Conservation (phyloP, 225 moss, liverwort and hornwort genomes). For the Asterella californica region DNA sequence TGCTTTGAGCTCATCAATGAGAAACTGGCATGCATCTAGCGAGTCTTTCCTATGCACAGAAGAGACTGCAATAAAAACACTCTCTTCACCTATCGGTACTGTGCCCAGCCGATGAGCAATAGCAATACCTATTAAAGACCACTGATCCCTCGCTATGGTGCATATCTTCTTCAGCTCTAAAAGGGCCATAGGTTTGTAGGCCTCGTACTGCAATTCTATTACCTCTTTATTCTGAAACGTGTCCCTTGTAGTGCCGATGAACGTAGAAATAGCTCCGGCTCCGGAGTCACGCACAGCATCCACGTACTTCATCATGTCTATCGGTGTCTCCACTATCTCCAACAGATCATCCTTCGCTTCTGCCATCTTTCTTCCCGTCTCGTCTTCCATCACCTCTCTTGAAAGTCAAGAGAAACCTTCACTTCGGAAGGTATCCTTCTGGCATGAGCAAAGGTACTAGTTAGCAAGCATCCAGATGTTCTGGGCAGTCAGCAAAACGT, state of each 20-base stretch:
- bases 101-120: slow-evolving; percentile 76
- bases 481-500: no score
- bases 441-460: no score
- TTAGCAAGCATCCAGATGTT: no score
- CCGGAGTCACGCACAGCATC: slow-evolving; percentile 65
- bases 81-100: slow-evolving; percentile 79
- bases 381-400: neutral
- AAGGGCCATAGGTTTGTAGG: slow-evolving; percentile 81
- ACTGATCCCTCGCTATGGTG: slow-evolving; percentile 53
- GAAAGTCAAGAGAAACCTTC: neutral
- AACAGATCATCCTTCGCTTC: slow-evolving; percentile 44
- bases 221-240: slow-evolving; percentile 72
- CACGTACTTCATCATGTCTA: slow-evolving; percentile 63
- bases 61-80: slow-evolving; percentile 83
- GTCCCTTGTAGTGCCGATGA: slow-evolving; percentile 77
- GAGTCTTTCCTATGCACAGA: slow-evolving; percentile 83
- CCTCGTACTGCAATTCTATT: slow-evolving; percentile 83
- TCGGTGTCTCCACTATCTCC: slow-evolving; percentile 54
- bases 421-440: no score
- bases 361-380: slow-evolving; percentile 22
- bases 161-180: slow-evolving; percentile 71
- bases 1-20: slow-evolving; percentile 84
- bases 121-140: slow-evolving; percentile 69
- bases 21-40: slow-evolving; percentile 69
- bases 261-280: slow-evolving; percentile 80